Evolutionary conservation across 1,139 yeast genomes (phyloP).

Genomic region (Nakaseomyces kungkrabaensis): DNA sequence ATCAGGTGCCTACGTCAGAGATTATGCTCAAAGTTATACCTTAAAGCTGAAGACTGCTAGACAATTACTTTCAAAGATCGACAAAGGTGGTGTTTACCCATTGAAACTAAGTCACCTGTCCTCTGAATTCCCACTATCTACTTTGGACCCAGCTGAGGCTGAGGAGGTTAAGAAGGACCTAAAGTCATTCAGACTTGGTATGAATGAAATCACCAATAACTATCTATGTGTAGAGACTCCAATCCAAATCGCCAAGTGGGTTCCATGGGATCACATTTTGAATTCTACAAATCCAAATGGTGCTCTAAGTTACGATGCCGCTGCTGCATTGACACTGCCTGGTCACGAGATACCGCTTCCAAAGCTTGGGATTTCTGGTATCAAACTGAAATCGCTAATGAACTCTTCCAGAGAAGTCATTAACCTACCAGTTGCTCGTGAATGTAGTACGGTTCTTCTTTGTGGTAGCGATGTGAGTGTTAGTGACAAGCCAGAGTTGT

Average conservation of each 20-base stretch:
- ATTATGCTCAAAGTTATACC: conserved; percentile 68
- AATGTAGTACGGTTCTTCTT: conserved; percentile 60
- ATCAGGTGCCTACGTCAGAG: conserved; percentile 75
- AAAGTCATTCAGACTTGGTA: conserved; percentile 60
- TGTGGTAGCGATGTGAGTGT: conserved; percentile 36
- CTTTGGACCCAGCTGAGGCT: conserved; percentile 30
- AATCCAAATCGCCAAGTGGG: conserved; percentile 57
- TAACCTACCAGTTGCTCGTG: conserved; percentile 56
- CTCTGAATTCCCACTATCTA: conserved; percentile 46
- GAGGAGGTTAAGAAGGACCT: conserved; percentile 43
- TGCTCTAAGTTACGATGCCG: conserved; percentile 52
- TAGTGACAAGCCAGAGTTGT: conserved; percentile 46
- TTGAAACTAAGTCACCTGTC: conserved; percentile 69
- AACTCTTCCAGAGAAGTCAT: conserved; percentile 42
- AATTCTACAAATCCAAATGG: conserved; percentile 57
- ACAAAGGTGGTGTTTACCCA: conserved; percentile 81
- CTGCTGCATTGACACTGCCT: conserved; percentile 51
- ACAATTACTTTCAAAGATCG: conserved; percentile 58
- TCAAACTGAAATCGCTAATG: conserved; percentile 53
- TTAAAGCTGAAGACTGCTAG: conserved; percentile 70
- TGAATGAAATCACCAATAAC: conserved; percentile 72
- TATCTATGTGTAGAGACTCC: conserved; percentile 71
- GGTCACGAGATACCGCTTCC: conserved; percentile 69
- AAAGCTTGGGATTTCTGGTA: conserved; percentile 53
- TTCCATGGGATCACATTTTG: conserved; percentile 57